Percentiles rank a stretch among this genome's conserved stretches.
phyloP scores from a whole-genome alignment of 2,329 filamentous ascomycete species.

The Epichloe elymi region DNA sequence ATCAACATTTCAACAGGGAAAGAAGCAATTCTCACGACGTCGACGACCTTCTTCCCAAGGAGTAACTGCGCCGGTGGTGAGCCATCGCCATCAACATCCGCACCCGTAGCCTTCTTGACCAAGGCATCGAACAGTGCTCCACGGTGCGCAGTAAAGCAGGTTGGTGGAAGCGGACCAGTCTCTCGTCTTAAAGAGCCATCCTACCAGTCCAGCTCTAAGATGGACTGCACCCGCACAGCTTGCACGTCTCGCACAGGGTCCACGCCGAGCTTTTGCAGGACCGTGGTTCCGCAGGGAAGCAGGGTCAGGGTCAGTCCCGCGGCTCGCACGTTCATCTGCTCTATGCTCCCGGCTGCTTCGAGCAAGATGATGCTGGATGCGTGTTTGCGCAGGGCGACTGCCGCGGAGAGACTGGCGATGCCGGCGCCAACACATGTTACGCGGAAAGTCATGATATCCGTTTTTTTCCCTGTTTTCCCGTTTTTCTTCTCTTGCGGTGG shows the following conservation, averaged over 20 bases:
- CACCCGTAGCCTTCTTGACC: background rate
- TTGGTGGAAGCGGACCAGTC: background rate
- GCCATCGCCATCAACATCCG: background rate
- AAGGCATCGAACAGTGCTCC: background rate
- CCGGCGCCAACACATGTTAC: background rate
- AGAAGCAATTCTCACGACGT: background rate
- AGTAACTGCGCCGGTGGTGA: background rate
- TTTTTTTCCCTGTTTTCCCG: background rate
- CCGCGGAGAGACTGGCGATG: background rate
- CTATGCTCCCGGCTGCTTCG: background rate
- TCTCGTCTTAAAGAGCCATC: background rate
- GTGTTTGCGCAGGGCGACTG: background rate
- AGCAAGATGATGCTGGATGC: background rate
- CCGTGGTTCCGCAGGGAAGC: background rate
- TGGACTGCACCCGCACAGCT: background rate
- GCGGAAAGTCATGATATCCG: background rate
- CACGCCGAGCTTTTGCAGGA: background rate
- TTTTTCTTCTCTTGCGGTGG: background rate
- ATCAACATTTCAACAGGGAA: background rate
- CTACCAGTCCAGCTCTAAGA: background rate
- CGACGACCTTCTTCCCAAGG: background rate
- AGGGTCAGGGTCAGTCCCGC: background rate
- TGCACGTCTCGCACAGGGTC: background rate
- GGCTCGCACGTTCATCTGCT: background rate
- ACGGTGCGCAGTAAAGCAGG: background rate